Evolutionary conservation across 176 grass and related monocot species (phyloP).

Genomic region (Zea mays): Zm-B73-REFERENCE-NAM-5.0 NC_050096.1:55595001-55595500

Average conservation of each 20-base stretch:
- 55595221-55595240: neutral
- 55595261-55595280: neutral
- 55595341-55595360: neutral
- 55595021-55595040: neutral
- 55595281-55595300: neutral
- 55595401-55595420: constrained; percentile 14
- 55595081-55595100: neutral
- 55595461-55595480: neutral
- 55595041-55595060: neutral
- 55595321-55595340: neutral
- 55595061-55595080: neutral
- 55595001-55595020: neutral
- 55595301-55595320: neutral
- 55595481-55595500: constrained; percentile 7
- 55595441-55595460: neutral
- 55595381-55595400: neutral
- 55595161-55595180: neutral
- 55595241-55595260: no score
- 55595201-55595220: neutral
- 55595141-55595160: neutral
- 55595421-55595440: constrained; percentile 10
- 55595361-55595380: neutral
- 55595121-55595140: neutral
- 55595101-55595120: neutral
- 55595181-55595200: neutral